Evolutionary conservation across 495 filamentous ascomycete species (phyloP), one percentile per base, ranked within the genome.

Genomic region (Lasiosphaeria miniovina): DNA sequence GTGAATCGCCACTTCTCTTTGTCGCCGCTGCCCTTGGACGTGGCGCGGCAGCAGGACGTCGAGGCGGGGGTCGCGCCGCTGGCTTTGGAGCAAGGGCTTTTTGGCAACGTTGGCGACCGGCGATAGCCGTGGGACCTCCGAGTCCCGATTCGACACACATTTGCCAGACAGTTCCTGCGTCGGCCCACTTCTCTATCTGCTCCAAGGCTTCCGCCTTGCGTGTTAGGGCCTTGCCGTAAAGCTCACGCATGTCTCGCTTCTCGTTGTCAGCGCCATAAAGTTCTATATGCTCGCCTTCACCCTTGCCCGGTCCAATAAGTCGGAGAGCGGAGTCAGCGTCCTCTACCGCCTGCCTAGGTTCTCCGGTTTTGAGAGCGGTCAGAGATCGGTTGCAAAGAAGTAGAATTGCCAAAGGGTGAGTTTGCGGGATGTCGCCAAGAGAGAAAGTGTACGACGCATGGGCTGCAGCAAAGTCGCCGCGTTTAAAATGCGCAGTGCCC

Each of bases 161-260:
- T 61, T 86, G 86, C 94, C 94, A 98, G 0, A 86, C 82, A 17
- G 82, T 77, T 0, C 82, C 86, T 4, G 94, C 95, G 35, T 97
- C 93, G 3, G 73, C 68, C 93, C 94, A 98, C 68, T 88, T 89
- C 76, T 98, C 94, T 68, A 98, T 86, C 65, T 97, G 90, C 74
- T 98, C 94, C 35, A 98, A 80, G 2, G 90, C 93, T 71, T 98
- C 95, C 12, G 95, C 94, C 77, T 97, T 97, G 57, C 95, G 88
- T 72, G 87, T 92, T 46, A 96, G 78, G 0, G 92, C 93, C 73
- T 97, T 98, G 52, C 89, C 90, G 71, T 86, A 98, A 68, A 96
- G 90, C 43, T 93, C 90, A 49, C 82, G 87, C 93, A 98, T 97
- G 48, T 90, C 87, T 60, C 96, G 95, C 34, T 81, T 79, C 15